These are phyloP conservation scores for Alternaria brassicae DNA, from an alignment of 2,329 filamentous ascomycete species.

Conservation along the genomic window DNA sequence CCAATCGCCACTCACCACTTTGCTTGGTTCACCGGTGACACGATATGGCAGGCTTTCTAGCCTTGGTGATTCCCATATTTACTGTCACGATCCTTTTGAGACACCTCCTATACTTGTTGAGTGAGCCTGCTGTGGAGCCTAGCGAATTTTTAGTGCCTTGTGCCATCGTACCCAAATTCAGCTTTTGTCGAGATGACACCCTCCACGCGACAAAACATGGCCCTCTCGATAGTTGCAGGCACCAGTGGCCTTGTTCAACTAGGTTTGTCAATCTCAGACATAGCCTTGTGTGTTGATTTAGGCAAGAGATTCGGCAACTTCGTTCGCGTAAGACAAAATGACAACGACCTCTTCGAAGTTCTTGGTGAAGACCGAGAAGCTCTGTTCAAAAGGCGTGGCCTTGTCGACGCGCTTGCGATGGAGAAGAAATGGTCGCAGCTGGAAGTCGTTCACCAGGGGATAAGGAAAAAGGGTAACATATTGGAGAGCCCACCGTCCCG, in stretches of 20 bases:
- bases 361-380: neutral
- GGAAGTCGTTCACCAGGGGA: neutral
- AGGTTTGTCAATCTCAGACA: neutral
- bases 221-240: neutral
- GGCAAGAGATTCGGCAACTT: neutral
- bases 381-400: neutral
- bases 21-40: neutral
- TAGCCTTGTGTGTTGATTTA: neutral
- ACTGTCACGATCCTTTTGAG: neutral
- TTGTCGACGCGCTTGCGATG: neutral
- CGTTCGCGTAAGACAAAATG: neutral
- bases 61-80: neutral
- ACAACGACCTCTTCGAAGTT: neutral
- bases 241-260: neutral
- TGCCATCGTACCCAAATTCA: neutral
- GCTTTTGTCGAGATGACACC: neutral
- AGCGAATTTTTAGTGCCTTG: neutral
- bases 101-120: neutral
- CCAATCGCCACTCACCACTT: neutral
- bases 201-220: neutral
- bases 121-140: neutral
- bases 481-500: neutral
- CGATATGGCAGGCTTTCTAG: neutral
- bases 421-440: neutral
- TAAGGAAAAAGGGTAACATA: neutral